Evolutionary conservation across 208 protist species (phyloP).

Genomic region (Wallacemonas collosoma): DNA sequence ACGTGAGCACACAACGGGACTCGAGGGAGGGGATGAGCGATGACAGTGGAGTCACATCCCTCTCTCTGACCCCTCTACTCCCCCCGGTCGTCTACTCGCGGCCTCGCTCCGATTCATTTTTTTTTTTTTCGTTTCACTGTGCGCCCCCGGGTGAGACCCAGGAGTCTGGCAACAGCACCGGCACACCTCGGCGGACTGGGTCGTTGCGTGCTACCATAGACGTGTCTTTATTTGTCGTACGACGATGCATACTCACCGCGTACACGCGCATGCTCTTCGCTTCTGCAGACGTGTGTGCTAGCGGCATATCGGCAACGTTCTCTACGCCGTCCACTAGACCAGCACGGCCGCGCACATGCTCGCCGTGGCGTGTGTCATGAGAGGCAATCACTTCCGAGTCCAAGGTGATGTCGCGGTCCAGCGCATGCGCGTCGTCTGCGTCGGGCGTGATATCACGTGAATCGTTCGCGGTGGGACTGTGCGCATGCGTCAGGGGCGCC

Average conservation of each 20-base stretch:
- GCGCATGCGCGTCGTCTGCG: background rate
- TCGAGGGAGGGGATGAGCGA: too few species aligned
- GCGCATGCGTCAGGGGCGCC: background rate
- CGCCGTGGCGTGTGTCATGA: background rate
- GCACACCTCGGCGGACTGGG: constrained; percentile 41
- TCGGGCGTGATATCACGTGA: background rate
- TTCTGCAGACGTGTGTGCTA: constrained; percentile 30
- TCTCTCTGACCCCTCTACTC: background rate
- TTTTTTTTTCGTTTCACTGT: background rate
- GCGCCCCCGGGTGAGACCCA: constrained; percentile 26
- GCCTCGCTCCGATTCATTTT: background rate
- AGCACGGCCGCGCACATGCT: too few species aligned
- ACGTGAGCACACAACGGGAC: too few species aligned
- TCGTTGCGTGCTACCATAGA: constrained; percentile 33
- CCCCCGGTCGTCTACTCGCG: too few species aligned
- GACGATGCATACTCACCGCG: constrained; percentile 30
- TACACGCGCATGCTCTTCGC: constrained; percentile 60
- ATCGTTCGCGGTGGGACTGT: background rate
- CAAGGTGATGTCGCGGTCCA: background rate
- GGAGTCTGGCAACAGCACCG: constrained; percentile 42
- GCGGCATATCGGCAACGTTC: background rate
- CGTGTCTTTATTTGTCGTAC: constrained; percentile 36
- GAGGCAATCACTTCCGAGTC: background rate
- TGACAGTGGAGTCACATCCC: background rate
- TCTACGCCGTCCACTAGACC: too few species aligned